Evolutionary conservation across 1,284 basidiomycete genomes (phyloP).

Genomic region (Mycena sp.): DNA sequence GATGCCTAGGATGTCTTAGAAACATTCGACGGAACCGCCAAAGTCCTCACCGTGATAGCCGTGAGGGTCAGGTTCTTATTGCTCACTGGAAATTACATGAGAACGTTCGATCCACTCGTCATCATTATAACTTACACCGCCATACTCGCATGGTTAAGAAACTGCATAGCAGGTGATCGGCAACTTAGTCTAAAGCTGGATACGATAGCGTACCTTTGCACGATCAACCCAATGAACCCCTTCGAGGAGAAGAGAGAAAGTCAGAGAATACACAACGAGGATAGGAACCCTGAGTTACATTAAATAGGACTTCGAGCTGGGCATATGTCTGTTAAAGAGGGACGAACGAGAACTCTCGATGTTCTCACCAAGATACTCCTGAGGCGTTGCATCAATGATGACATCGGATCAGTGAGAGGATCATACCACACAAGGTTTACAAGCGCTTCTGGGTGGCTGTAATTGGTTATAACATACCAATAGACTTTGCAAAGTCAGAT

Average conservation of each 20-base stretch:
- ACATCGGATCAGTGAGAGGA: background rate
- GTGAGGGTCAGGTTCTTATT: constrained; percentile 53
- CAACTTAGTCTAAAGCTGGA: background rate
- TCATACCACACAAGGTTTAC: constrained; percentile 54
- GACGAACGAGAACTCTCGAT: background rate
- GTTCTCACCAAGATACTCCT: constrained; percentile 58
- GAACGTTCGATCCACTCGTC: background rate
- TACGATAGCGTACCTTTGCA: constrained; percentile 55
- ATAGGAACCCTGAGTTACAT: constrained; percentile 48
- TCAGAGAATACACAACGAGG: background rate
- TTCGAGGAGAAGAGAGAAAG: constrained; percentile 31
- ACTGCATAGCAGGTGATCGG: constrained; percentile 38
- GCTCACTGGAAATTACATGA: constrained; percentile 51
- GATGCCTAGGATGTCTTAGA: constrained; percentile 38
- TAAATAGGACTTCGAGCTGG: constrained; percentile 64
- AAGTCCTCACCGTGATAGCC: constrained; percentile 47
- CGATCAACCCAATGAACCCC: constrained; percentile 62
- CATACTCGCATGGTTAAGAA: constrained; percentile 64
- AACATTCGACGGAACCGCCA: background rate
- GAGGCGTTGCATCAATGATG: constrained; percentile 32
- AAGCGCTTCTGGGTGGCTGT: constrained; percentile 51
- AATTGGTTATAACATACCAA: constrained; percentile 61
- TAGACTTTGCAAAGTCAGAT: constrained; percentile 49
- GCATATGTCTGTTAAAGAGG: background rate
- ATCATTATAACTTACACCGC: constrained; percentile 50